These are phyloP conservation scores for Penicillium paxilli DNA, from an alignment of 495 filamentous ascomycete species.

Conservation along the genomic window DNA sequence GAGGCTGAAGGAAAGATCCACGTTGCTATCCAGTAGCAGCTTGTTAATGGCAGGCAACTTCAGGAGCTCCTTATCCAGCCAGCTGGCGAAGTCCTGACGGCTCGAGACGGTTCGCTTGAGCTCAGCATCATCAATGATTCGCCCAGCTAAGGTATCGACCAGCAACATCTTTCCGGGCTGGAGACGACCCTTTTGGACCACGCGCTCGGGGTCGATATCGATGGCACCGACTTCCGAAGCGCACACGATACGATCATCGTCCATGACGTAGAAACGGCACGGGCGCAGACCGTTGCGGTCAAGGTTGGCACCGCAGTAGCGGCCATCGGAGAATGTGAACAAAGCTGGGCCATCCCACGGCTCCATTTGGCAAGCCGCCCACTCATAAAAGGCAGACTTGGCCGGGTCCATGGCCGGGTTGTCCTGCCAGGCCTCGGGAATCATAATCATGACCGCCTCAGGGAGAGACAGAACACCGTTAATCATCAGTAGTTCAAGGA, in stretches of 20 bases:
- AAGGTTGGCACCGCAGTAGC: conserved; percentile 98
- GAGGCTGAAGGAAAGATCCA: conserved; percentile 64
- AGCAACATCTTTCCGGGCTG: conserved; percentile 97
- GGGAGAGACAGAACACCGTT: conserved; percentile 97
- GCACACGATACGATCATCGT: conserved; percentile 98
- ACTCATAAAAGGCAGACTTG: conserved; percentile 99
- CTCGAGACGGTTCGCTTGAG: conserved; percentile 86
- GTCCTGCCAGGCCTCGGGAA: conserved; percentile 98
- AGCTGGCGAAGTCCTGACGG: conserved; percentile 82
- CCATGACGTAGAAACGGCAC: conserved; percentile 97
- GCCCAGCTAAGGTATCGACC: conserved; percentile 91
- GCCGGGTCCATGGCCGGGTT: conserved; percentile 89
- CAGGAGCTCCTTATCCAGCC: conserved; percentile 86
- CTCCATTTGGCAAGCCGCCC: conserved; percentile 99
- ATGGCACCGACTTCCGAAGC: conserved; percentile 98
- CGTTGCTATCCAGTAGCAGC: conserved; percentile 54
- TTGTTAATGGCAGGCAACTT: conserved; percentile 74
- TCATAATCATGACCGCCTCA: conserved; percentile 98
- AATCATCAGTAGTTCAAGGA: conserved; percentile 90
- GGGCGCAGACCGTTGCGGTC: conserved; percentile 96
- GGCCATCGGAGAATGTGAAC: conserved; percentile 96
- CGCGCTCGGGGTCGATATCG: conserved; percentile 81
- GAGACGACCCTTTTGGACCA: conserved; percentile 92
- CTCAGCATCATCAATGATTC: conserved; percentile 94
- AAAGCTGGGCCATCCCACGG: conserved; percentile 98